These are phyloP conservation scores for Aschersonia sp. DNA, from an alignment of 2,329 filamentous ascomycete species.

Conservation along the genomic window DNA sequence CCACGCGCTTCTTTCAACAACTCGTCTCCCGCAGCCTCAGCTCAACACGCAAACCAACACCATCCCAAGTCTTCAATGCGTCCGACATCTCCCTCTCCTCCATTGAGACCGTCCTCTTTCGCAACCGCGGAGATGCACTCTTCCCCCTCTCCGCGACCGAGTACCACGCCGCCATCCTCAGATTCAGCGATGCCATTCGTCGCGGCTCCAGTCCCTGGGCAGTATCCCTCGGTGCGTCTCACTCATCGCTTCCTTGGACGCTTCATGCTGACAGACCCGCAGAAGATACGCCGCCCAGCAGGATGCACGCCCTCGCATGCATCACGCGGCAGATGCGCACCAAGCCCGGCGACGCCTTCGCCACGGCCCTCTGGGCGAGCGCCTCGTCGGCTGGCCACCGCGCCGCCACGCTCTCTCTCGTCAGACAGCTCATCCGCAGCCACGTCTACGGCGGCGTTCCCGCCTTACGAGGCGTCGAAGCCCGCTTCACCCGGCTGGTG, in stretches of 20 bases:
- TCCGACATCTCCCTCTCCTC: slow-evolving; percentile 8
- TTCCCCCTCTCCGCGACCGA: slow-evolving; percentile 7
- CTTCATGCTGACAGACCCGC: slow-evolving; percentile 3
- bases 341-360: slow-evolving; percentile 6
- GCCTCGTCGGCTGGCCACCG: slow-evolving; percentile 16
- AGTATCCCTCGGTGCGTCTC: slow-evolving; percentile 2
- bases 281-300: slow-evolving; percentile 7
- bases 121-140: slow-evolving; percentile 5
- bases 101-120: slow-evolving; percentile 9
- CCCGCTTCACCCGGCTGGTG: slow-evolving; percentile 17
- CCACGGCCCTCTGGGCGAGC: slow-evolving; percentile 13
- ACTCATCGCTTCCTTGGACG: background rate
- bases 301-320: slow-evolving; percentile 14
- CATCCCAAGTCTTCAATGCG: slow-evolving; percentile 9
- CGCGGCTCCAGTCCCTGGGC: slow-evolving; percentile 9
- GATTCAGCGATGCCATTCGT: slow-evolving; percentile 9
- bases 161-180: slow-evolving; percentile 11
- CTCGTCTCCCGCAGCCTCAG: background rate
- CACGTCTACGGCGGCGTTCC: slow-evolving; percentile 8
- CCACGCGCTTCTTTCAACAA: no score
- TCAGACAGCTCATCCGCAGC: slow-evolving; percentile 8
- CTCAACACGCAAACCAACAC: background rate
- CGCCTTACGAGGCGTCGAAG: slow-evolving; percentile 9
- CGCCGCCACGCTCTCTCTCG: slow-evolving; percentile 15
- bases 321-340: slow-evolving; percentile 10